These are phyloP conservation scores for Aspergillus hancockii DNA, from an alignment of 495 filamentous ascomycete species.

Conservation along the genomic window DNA sequence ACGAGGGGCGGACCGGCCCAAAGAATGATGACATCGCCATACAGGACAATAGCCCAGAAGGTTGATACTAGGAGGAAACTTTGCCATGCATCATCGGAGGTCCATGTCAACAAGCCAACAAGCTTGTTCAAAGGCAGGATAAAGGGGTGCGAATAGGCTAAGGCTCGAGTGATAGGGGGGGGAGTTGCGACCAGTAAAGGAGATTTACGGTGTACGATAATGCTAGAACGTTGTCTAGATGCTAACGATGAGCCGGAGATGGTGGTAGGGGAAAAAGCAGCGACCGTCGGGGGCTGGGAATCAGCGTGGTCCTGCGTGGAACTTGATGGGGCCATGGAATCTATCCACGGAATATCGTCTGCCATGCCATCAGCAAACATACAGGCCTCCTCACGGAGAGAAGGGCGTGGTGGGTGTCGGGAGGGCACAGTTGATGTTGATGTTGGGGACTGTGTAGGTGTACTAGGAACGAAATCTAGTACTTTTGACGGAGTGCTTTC, in stretches of 20 bases:
- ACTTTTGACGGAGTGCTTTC: background rate
- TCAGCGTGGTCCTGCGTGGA: conserved; percentile 42
- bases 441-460: background rate
- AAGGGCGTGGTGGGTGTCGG: conserved; percentile 6
- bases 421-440: conserved; percentile 4
- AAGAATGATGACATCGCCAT: conserved; percentile 78
- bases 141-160: conserved; percentile 94
- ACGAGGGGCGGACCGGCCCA: conserved; percentile 81
- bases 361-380: conserved; percentile 22
- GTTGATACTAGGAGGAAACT: conserved; percentile 83
- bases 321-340: conserved; percentile 55
- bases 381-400: background rate
- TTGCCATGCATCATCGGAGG: conserved; percentile 89
- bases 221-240: conserved; percentile 78
- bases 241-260: conserved; percentile 67
- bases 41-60: conserved; percentile 85
- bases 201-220: conserved; percentile 95
- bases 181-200: conserved; percentile 91
- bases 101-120: conserved; percentile 87
- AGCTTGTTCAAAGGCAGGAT: conserved; percentile 81
- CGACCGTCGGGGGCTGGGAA: conserved; percentile 69
- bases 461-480: background rate
- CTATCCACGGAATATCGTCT: conserved; percentile 66
- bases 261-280: conserved; percentile 83
- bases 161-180: conserved; percentile 84